Base-by-base conservation (phyloP, 2,329 filamentous ascomycete species). In the Karstenula rhodostoma region DNA sequence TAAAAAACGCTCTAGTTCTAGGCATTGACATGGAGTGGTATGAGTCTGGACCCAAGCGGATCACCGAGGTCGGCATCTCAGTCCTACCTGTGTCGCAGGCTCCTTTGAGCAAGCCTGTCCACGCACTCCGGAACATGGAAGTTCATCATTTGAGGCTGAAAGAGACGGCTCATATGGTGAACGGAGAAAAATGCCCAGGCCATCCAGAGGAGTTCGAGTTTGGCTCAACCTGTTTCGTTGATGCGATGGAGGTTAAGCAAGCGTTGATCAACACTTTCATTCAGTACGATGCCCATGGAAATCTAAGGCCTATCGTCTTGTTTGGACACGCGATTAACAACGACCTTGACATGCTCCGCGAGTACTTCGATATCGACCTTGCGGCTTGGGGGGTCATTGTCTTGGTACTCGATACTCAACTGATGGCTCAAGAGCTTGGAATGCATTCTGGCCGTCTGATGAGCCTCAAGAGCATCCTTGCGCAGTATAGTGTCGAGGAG, bases 1-100 rank as follows among this genome's bases (percentile, higher is more conserved):
- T 64, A 1, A n/a, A 58, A 22, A 33, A 60, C 19, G 49, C 54
- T 2, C 23, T 64, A 22, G 27, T 60, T 29, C 32, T 61, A 5
- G 58, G 60, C 27, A 15, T 63, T 5, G 63, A 63, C 46, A 37
- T 53, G 19, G 63, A 65, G 19, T 61, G 56, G 60, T 61, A 43
- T 22, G 58, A 59, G 37, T 23, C 32, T 1, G 52, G 32, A 12
- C 49, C 48, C 2, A 43, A 57, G 12, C 8, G 47, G 13, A 56
- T 63, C 29, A 65, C 63, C 5, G 63, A 65, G 33, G 23, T 65
- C 13, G 63, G 63, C n/a, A 29, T 61, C 22, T 29, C 51, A 2
- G 44, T 57, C 15, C 43, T 60, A 13, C 37, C 29, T n/a, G 17
- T 15, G 4, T 10, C 29, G 10, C 23, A 49, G 40, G 12, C 19